Conservation (phyloP, 1,139 yeast genomes). For the Saccharomyces pastorianus region DNA sequence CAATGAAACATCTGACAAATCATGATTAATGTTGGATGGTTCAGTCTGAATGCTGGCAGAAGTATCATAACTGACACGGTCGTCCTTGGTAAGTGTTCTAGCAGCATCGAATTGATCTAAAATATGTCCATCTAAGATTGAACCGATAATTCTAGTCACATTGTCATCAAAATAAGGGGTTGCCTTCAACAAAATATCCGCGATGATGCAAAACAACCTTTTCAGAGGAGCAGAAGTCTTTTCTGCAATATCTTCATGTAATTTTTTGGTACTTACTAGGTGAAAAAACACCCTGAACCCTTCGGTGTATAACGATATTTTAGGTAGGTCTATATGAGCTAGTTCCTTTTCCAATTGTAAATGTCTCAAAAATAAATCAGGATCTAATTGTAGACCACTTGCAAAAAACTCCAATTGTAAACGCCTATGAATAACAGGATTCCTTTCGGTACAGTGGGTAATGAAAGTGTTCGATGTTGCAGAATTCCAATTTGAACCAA, state of each 20-base stretch:
- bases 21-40: slow-evolving; percentile 10
- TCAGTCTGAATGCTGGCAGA: not conserved
- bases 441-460: slow-evolving; percentile 18
- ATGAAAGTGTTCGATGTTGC: slow-evolving; percentile 15
- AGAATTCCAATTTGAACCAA: slow-evolving; percentile 16
- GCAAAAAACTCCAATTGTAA: slow-evolving; percentile 28
- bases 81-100: slow-evolving; percentile 3
- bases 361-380: slow-evolving; percentile 17
- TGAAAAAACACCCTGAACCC: slow-evolving; percentile 28
- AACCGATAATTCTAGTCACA: slow-evolving; percentile 20
- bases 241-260: slow-evolving; percentile 16
- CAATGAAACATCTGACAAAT: not conserved
- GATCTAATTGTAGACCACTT: slow-evolving; percentile 23
- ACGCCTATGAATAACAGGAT: slow-evolving; percentile 17
- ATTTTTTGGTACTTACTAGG: slow-evolving; percentile 17
- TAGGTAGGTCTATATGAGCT: slow-evolving; percentile 13
- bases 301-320: slow-evolving; percentile 25
- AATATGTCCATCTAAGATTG: slow-evolving; percentile 24
- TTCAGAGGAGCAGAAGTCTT: slow-evolving; percentile 21
- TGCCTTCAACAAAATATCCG: slow-evolving; percentile 24
- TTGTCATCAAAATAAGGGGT: slow-evolving; percentile 24
- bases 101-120: slow-evolving; percentile 14
- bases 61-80: not conserved
- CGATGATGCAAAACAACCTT: slow-evolving; percentile 19
- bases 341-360: slow-evolving; percentile 17